These are phyloP conservation scores for Meyerozyma carpophila DNA, from an alignment of 1,139 yeast genomes.

Conservation along the genomic window DNA sequence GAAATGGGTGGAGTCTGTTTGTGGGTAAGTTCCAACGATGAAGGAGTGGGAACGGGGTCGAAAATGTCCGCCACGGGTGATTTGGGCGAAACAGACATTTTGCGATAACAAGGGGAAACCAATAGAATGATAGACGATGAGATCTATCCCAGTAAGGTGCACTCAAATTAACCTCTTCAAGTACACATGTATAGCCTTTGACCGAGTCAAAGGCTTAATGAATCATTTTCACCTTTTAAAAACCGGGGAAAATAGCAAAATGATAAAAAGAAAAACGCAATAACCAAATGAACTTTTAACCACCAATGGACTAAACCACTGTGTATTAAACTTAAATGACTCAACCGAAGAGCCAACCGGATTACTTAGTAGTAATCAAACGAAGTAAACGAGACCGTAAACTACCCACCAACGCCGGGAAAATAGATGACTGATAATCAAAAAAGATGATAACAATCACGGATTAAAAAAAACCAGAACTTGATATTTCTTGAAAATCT, in stretches of 20 bases:
- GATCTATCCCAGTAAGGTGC: background rate
- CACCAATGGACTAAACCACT: background rate
- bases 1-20: conserved; percentile 1
- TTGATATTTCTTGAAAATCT: background rate
- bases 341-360: background rate
- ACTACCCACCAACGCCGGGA: background rate
- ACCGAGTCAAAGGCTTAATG: background rate
- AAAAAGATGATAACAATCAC: background rate
- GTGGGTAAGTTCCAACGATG: background rate
- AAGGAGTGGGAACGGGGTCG: conserved; percentile 1
- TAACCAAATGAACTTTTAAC: background rate
- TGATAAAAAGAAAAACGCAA: background rate
- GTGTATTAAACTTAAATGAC: background rate
- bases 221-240: background rate
- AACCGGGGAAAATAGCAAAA: background rate
- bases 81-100: background rate
- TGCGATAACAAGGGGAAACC: background rate
- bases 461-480: background rate
- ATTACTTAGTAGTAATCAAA: background rate
- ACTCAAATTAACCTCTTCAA: background rate
- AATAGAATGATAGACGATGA: background rate
- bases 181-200: background rate
- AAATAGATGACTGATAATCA: background rate
- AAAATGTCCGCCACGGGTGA: background rate
- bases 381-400: background rate